A percentile compares a stretch with the other conserved stretches of the same genome.
Evolutionary conservation across 352 stramenopile species (phyloP).

Genomic region (Lagenidium giganteum): DNA sequence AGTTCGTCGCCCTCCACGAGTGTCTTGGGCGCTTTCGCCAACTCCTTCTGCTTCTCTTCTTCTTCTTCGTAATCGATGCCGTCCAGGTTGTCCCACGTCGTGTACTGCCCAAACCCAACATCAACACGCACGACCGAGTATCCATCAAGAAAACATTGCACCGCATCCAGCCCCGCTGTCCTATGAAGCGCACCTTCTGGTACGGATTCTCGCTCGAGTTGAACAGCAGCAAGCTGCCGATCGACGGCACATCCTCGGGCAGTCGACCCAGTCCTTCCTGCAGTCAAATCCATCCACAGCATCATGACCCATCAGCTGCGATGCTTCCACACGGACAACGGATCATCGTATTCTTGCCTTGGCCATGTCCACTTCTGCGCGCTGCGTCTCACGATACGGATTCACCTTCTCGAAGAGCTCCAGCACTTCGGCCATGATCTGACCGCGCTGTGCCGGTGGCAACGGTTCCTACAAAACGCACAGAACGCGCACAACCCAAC

Average conservation of each 20-base stretch:
- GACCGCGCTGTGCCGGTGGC: conserved; percentile 42
- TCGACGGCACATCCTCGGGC: conserved; percentile 76
- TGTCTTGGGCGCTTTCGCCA: conserved; percentile 73
- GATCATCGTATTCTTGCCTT: conserved; percentile 16
- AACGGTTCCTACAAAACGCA: conserved; percentile 41
- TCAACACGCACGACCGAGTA: neutral
- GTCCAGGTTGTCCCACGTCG: conserved; percentile 82
- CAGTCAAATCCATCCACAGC: too few species aligned
- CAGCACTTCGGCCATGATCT: conserved; percentile 66
- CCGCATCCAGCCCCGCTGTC: neutral
- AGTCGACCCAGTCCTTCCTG: conserved; percentile 70
- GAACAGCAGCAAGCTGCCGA: conserved; percentile 81
- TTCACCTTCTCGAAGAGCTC: conserved; percentile 77
- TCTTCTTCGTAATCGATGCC: conserved; percentile 84
- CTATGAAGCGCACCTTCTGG: conserved; percentile 49
- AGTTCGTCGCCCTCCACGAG: conserved; percentile 79
- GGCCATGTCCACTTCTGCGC: conserved; percentile 58
- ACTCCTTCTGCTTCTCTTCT: conserved; percentile 80
- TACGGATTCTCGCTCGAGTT: conserved; percentile 87
- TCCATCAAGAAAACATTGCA: neutral
- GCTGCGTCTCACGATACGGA: conserved; percentile 50
- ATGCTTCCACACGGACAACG: too few species aligned
- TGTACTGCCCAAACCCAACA: conserved; percentile 47
- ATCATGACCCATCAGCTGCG: neutral
- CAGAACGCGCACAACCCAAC: too few species aligned